Percentiles rank a stretch among this genome's conserved stretches.
phyloP scores from a whole-genome alignment of 1,139 yeast genomes.

The Sugiyamaella japonica region DNA sequence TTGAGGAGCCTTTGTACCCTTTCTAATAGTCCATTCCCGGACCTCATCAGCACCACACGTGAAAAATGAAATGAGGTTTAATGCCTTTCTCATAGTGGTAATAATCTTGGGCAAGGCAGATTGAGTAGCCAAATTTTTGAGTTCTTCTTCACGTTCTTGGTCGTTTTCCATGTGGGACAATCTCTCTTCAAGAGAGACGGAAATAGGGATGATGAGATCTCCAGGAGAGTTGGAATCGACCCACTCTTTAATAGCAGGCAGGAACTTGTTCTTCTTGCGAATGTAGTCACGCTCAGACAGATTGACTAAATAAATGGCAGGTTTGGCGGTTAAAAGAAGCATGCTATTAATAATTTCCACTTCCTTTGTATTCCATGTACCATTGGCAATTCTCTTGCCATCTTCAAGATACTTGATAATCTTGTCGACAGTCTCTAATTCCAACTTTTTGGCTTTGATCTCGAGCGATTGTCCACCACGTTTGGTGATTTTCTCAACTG shows the following conservation, averaged over 20 bases:
- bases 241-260: conserved; percentile 93
- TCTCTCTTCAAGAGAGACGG: conserved; percentile 91
- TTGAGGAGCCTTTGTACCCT: conserved; percentile 78
- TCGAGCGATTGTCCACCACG: conserved; percentile 97
- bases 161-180: conserved; percentile 84
- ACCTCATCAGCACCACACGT: conserved; percentile 92
- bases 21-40: conserved; percentile 86
- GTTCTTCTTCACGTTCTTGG: conserved; percentile 90
- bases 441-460: conserved; percentile 92
- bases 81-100: conserved; percentile 61
- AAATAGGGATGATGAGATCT: conserved; percentile 89
- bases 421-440: conserved; percentile 74
- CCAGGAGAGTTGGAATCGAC: conserved; percentile 92
- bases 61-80: conserved; percentile 78
- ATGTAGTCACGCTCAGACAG: conserved; percentile 91
- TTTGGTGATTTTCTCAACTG: conserved; percentile 72
- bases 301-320: conserved; percentile 92
- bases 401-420: conserved; percentile 73
- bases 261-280: conserved; percentile 96
- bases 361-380: conserved; percentile 85
- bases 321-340: conserved; percentile 86
- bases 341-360: conserved; percentile 84
- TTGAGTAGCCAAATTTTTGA: conserved; percentile 78
- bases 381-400: conserved; percentile 91
- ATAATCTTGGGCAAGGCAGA: conserved; percentile 86